Percentiles rank a stretch among this genome's conserved stretches.
phyloP scores from a whole-genome alignment of 306 rosid species.

The Sicyos edulis region DNA sequence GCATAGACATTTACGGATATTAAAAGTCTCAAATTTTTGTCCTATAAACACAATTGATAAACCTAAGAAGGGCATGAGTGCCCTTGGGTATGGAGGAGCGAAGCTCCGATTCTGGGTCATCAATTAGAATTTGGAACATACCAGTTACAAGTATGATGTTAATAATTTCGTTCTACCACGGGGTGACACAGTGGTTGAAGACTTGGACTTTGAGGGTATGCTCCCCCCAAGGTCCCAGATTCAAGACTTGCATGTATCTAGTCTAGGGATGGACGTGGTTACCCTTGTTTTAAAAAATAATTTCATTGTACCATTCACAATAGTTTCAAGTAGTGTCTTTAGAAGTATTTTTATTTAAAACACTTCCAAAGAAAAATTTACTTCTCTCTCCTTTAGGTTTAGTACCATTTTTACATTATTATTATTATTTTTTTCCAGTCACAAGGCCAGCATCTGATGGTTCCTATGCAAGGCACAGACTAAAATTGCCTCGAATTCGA shows the following conservation, averaged over 20 bases:
- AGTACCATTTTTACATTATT: background rate
- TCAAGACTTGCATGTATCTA: no score
- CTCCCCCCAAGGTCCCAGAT: no score
- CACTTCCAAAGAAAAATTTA: background rate
- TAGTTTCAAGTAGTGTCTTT: background rate
- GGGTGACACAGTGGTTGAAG: no score
- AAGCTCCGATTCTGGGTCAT: no score
- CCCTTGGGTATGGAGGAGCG: no score
- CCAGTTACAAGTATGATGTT: background rate
- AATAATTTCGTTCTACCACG: background rate
- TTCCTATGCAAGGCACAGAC: constrained; percentile 85
- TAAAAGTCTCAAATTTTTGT: background rate
- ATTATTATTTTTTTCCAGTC: constrained; percentile 10
- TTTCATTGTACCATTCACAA: background rate
- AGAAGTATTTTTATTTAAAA: no score
- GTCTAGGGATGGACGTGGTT: no score
- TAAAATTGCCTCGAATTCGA: constrained; percentile 22
- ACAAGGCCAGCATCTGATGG: constrained; percentile 66
- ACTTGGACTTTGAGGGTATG: no score
- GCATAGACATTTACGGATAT: background rate
- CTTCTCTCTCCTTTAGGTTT: background rate
- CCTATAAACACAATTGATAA: background rate
- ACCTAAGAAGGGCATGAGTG: no score
- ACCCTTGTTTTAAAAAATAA: no score
- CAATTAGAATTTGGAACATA: background rate